Evolutionary conservation across 1,139 yeast species (phyloP), one percentile per base, ranked within the genome.

Genomic region (Candida gigantensis): DNA sequence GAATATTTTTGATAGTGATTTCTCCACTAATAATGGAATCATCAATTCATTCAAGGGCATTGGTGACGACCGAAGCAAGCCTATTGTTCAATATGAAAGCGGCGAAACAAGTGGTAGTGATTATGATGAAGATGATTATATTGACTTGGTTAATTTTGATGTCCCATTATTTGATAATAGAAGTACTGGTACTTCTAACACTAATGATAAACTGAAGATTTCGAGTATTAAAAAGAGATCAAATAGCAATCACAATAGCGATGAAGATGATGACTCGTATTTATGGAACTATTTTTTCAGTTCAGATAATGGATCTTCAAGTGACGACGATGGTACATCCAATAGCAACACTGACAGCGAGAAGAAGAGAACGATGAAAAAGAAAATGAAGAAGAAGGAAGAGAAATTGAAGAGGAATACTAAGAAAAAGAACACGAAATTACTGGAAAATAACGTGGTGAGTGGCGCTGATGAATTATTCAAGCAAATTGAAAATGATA

Each of bases 241-340:
- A 27, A 40, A 41, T 21, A 40, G 42, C 29, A 48, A 47, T 26
- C 36, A 40, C 5, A 58, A 56, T 37, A 61, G 68, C 40, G 77
- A 72, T 37, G 75, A 72, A 32, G 79, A 73, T 18, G 79, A 75
- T 43, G 81, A 73, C 49, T 63, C 74, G 5, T 75, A 74, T 46
- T 60, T 75, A 30, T 74, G 79, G 79, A 75, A 74, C 53, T 75
- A 75, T 50, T 75, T 75, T 43, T 74, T 74, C 55, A 60, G 77
- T 57, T 57, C 68, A 26, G 70, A 70, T 52, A 57, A 68, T 38
- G 73, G 61, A 30, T 56, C 41, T 5, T 39, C 30, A 62, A 51
- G 53, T 10, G 68, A 59, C 10, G 60, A 57, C n/a, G n/a, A n/a
- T n/a, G n/a, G n/a, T n/a, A n/a, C n/a, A n/a, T n/a, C n/a, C n/a